Evolutionary conservation across 2,329 filamentous ascomycete species (phyloP), one percentile per base, ranked within the genome.

Genomic region (Alternaria sp.): DNA sequence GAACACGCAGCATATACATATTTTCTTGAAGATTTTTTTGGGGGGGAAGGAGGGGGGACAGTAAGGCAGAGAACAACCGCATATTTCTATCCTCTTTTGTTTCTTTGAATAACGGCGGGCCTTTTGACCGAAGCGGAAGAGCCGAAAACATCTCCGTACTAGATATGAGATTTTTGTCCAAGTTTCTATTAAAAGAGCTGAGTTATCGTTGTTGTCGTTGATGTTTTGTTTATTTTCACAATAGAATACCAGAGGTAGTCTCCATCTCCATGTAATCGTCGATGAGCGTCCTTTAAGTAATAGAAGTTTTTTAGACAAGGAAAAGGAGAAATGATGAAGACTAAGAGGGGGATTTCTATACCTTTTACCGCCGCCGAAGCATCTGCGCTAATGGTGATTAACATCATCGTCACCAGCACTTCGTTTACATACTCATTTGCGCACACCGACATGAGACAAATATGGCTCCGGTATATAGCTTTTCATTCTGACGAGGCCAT

Each of bases 401-500:
- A 17, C 37, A 21, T 37, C 9, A 42, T 40, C 21, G 24, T 3
- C 3, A 29, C n/a, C 26, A 21, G 0, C 9, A n/a, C 5, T 21
- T 28, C 41, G 17, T 45, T 45, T 29, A n/a, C 41, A 45, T 45
- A 1, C 26, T 9, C 42, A 23, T 23, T 14, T 31, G 7, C 28
- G 7, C 28, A 21, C 42, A 33, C 21, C 10, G 5, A 33, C 5
- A 33, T 23, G 17, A 11, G 8, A 49, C 2, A n/a, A 17, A 17
- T 17, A 7, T 3, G 14, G 33, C 23, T 50, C 46, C 21, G 7
- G 4, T 5, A 26, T 36, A 11, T 28, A 41, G 4, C 34, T 31
- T 54, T 17, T 3, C 34, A 31, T 41, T 56, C 21, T 23, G 24
- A 23, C 39, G 11, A 49, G 40, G 28, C 28, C 44, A 17, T 29